A percentile compares a stretch with the other conserved stretches of the same genome.
Conservation (phyloP, 148 eudicot species). For the Polygonum maritimum region DNA sequence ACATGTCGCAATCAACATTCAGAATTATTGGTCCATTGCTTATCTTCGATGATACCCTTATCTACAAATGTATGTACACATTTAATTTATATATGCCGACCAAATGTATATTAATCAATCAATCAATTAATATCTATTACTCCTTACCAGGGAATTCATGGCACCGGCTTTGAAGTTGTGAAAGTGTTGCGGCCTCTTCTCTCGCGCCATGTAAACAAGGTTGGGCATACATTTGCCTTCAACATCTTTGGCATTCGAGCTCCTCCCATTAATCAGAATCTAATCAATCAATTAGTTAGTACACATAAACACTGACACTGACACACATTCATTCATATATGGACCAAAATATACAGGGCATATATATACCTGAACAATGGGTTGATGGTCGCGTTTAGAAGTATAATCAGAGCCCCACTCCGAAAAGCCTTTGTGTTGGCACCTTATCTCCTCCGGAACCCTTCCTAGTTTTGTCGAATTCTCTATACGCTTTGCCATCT, state of each 20-base stretch:
- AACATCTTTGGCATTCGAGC: slow-evolving; percentile 29
- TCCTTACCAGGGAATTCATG: slow-evolving; percentile 70
- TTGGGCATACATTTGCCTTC: slow-evolving; percentile 55
- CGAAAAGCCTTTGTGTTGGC: slow-evolving; percentile 56
- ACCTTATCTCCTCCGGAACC: slow-evolving; percentile 31
- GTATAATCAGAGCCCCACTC: slow-evolving; percentile 42
- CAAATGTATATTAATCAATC: no score
- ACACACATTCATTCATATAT: background rate
- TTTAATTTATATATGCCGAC: background rate
- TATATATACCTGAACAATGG: slow-evolving; percentile 55
- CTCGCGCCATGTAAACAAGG: slow-evolving; percentile 67
- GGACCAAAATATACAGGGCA: background rate
- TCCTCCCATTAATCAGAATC: slow-evolving; percentile 63
- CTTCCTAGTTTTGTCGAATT: slow-evolving; percentile 29
- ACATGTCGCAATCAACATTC: slow-evolving; percentile 85
- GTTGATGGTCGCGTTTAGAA: slow-evolving; percentile 54
- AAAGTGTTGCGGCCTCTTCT: slow-evolving; percentile 60
- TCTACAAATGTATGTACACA: slow-evolving; percentile 27
- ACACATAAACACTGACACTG: no score
- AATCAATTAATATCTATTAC: no score
- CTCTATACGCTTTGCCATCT: slow-evolving; percentile 52
- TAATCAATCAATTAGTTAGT: slow-evolving; percentile 12
- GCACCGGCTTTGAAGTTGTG: slow-evolving; percentile 98
- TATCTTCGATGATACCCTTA: slow-evolving; percentile 71
- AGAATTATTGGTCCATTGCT: slow-evolving; percentile 66